A percentile compares a stretch with the other conserved stretches of the same genome.
phyloP scores from a whole-genome alignment of 2,329 filamentous ascomycete species.

The Aspergillus fumigatiaffinis region DNA sequence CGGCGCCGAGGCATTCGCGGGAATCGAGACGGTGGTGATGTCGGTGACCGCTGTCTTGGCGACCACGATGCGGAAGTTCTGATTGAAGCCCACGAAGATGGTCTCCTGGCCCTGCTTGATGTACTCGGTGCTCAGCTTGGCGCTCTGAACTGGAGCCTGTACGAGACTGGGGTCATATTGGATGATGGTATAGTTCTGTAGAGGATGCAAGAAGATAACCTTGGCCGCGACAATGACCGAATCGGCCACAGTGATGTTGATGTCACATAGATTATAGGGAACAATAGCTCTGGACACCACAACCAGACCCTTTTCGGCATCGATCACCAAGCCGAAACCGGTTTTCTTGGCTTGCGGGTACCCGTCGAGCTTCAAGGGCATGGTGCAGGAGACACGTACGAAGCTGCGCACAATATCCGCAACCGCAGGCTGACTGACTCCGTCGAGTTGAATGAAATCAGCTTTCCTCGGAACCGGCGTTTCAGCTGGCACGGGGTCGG shows the following conservation, averaged over 20 bases:
- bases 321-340: conserved; percentile 94
- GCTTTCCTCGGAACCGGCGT: conserved; percentile 71
- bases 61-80: conserved; percentile 89
- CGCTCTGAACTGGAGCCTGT: conserved; percentile 88
- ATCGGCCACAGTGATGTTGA: conserved; percentile 92
- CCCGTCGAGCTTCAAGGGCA: conserved; percentile 96
- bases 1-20: conserved; percentile 85
- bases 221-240: conserved; percentile 92
- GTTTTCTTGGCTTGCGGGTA: conserved; percentile 92
- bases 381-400: conserved; percentile 84
- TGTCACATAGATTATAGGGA: conserved; percentile 94
- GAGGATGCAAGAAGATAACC: conserved; percentile 89
- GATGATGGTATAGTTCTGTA: conserved; percentile 95
- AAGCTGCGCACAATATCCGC: conserved; percentile 92
- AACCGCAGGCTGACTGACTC: conserved; percentile 82
- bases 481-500: conserved; percentile 71
- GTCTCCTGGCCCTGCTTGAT: conserved; percentile 92
- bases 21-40: conserved; percentile 94
- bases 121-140: conserved; percentile 72
- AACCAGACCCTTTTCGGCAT: conserved; percentile 92
- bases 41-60: conserved; percentile 94
- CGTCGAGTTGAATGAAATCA: conserved; percentile 87
- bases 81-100: conserved; percentile 97
- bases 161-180: conserved; percentile 92
- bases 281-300: conserved; percentile 92